A percentile compares a stretch with the other conserved stretches of the same genome.
These are phyloP conservation scores for Acanthamoeba sp. DNA, from an alignment of 208 protist genomes.

Conservation along the genomic window DNA sequence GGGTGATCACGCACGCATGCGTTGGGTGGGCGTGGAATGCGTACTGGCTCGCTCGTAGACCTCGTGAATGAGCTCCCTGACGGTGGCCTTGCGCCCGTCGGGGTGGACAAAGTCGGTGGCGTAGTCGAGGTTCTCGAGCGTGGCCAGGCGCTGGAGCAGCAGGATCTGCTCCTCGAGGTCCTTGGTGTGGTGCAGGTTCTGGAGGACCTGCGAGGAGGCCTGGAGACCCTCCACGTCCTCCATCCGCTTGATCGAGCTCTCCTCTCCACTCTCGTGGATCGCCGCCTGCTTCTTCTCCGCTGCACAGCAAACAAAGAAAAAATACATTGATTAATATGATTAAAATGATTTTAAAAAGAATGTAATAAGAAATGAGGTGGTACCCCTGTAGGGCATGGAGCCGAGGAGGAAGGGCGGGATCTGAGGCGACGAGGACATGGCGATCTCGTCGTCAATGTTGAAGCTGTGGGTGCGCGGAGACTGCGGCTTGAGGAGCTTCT, in stretches of 20 bases:
- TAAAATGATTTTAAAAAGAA: too few relatives aligned
- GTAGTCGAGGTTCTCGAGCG: constrained; percentile 24
- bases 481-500: not conserved
- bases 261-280: not conserved
- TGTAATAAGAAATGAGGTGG: not conserved
- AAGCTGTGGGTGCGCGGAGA: not conserved
- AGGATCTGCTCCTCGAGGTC: constrained; percentile 31
- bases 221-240: not conserved
- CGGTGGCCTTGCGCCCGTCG: constrained; percentile 30
- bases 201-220: not conserved
- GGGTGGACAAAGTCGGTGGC: constrained; percentile 18
- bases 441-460: constrained; percentile 34
- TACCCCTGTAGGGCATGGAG: not conserved
- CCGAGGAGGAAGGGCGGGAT: constrained; percentile 9
- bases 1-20: not conserved
- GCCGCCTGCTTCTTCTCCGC: not conserved
- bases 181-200: constrained; percentile 15
- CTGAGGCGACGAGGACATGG: constrained; percentile 4
- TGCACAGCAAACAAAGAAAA: too few relatives aligned
- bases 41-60: constrained; percentile 28
- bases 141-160: constrained; percentile 16
- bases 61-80: constrained; percentile 34
- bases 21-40: not conserved
- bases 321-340: too few relatives aligned
- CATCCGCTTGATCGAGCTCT: not conserved